Conservation (phyloP, 495 filamentous ascomycete genomes). For the Hypoxylon fuscum region DNA sequence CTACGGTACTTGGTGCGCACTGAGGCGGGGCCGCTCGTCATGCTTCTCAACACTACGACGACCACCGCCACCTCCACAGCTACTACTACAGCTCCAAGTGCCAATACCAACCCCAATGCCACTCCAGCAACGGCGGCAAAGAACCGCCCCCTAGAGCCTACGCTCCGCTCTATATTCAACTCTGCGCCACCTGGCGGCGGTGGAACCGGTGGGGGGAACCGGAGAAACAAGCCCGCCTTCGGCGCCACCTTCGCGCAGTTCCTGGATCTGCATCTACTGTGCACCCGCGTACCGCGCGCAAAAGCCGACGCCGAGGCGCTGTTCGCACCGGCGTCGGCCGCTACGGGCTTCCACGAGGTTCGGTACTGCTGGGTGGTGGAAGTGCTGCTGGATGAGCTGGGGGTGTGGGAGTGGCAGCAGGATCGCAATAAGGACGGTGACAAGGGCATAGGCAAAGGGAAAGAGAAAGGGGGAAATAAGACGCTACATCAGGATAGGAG, state of each 20-base stretch:
- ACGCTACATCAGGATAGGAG: no score
- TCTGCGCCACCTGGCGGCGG: background rate
- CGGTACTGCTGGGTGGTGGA: conserved; percentile 51
- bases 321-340: background rate
- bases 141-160: conserved; percentile 29
- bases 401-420: conserved; percentile 39
- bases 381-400: conserved; percentile 55
- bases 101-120: background rate
- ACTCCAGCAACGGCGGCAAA: background rate
- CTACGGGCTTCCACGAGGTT: conserved; percentile 8
- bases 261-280: conserved; percentile 55
- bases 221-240: conserved; percentile 51
- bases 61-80: conserved; percentile 1
- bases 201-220: background rate
- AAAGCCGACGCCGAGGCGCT: conserved; percentile 31
- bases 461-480: background rate
- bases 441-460: background rate
- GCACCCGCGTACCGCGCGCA: conserved; percentile 48
- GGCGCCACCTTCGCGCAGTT: conserved; percentile 54
- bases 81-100: background rate
- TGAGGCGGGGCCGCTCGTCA: conserved; percentile 42
- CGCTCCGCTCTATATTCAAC: conserved; percentile 52
- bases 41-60: conserved; percentile 54
- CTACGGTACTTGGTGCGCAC: conserved; percentile 46
- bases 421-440: background rate